phyloP scores from a whole-genome alignment of 2,329 filamentous ascomycete genomes.

The Trichoderma breve region DNA sequence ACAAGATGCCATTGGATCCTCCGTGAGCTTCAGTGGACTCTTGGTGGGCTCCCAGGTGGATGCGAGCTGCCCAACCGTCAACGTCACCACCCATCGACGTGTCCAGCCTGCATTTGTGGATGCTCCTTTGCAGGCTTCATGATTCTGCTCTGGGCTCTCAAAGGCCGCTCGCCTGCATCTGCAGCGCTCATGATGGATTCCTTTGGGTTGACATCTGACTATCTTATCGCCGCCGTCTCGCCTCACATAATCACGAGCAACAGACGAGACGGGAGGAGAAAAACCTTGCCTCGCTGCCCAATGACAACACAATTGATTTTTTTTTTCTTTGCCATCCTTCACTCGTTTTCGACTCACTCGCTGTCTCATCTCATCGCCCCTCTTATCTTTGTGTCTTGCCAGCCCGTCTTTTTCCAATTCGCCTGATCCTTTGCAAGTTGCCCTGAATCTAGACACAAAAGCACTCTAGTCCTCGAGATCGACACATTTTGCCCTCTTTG shows the following conservation, averaged over 20 bases:
- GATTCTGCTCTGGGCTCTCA: not conserved
- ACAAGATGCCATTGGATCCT: not conserved
- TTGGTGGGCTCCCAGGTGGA: not conserved
- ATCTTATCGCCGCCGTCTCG: constrained; percentile 12
- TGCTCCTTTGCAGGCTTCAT: constrained; percentile 6
- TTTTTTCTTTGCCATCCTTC: not conserved
- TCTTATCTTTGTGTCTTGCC: not conserved
- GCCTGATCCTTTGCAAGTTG: not conserved
- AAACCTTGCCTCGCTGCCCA: constrained; percentile 15
- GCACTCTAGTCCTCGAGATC: constrained; percentile 15
- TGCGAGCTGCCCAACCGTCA: constrained; percentile 13
- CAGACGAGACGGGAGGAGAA: not conserved
- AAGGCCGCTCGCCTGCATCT: not conserved
- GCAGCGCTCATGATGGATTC: not conserved
- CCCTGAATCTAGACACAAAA: constrained; percentile 8
- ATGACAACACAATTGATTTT: constrained; percentile 9
- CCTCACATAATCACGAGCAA: constrained; percentile 15
- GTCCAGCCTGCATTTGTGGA: constrained; percentile 19
- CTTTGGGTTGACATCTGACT: constrained; percentile 9
- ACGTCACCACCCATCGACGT: constrained; percentile 18
- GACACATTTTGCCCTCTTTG: constrained; percentile 8
- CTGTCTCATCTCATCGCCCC: not conserved
- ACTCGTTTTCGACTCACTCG: constrained; percentile 5
- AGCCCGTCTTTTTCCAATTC: not conserved
- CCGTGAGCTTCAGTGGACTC: not conserved